phyloP scores from a whole-genome alignment of 176 grass and related monocot species.

The Juncus inflexus region DNA sequence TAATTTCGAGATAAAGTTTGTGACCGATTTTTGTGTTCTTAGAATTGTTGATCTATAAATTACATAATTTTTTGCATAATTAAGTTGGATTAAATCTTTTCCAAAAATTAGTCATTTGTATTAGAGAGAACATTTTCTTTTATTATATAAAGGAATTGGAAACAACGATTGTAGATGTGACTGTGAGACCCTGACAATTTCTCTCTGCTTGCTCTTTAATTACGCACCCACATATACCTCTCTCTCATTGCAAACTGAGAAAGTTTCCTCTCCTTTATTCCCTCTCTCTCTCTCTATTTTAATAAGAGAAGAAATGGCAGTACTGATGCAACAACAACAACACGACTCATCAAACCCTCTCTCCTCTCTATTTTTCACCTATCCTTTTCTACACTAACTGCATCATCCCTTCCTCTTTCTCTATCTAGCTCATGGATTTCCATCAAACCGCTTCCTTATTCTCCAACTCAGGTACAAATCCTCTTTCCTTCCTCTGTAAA shows the following conservation, averaged over 20 bases:
- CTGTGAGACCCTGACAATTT: too few relatives aligned
- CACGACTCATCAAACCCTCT: conserved; percentile 7
- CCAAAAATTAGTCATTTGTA: too few relatives aligned
- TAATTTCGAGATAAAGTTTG: too few relatives aligned
- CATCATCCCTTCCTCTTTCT: not conserved
- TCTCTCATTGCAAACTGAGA: conserved; percentile 4
- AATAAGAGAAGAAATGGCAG: too few relatives aligned
- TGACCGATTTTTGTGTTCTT: too few relatives aligned
- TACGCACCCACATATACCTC: conserved; percentile 4
- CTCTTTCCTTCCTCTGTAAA: not conserved
- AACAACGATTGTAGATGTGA: too few relatives aligned
- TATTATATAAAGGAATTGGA: too few relatives aligned
- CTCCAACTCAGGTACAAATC: conserved; percentile 16
- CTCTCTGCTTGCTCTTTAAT: conserved; percentile 15
- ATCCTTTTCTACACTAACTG: not conserved
- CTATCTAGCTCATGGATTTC: conserved; percentile 20
- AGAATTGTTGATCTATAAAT: too few relatives aligned
- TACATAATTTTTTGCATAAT: too few relatives aligned
- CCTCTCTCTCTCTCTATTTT: not conserved
- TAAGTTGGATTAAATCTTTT: too few relatives aligned
- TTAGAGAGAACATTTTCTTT: too few relatives aligned
- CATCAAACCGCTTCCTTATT: conserved; percentile 14
- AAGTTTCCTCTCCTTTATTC: conserved; percentile 23
- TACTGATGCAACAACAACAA: too few relatives aligned
- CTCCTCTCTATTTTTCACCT: conserved; percentile 20